These are phyloP conservation scores for Mycogone perniciosa DNA, from an alignment of 2,329 filamentous ascomycete genomes.

Conservation along the genomic window DNA sequence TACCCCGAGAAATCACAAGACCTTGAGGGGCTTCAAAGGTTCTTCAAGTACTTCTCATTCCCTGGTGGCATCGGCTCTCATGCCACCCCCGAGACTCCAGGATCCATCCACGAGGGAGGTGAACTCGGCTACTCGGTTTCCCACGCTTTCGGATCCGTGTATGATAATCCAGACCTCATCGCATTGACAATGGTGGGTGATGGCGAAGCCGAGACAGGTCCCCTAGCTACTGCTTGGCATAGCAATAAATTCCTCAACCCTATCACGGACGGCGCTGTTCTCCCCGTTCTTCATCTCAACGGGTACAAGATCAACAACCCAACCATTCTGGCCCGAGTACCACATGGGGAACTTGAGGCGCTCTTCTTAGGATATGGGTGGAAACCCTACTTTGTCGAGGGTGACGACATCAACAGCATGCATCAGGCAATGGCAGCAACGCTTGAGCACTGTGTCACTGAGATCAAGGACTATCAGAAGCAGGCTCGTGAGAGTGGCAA, in stretches of 20 bases:
- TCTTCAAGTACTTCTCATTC: slow-evolving; percentile 81
- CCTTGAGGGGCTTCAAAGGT: slow-evolving; percentile 61
- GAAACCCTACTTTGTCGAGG: slow-evolving; percentile 75
- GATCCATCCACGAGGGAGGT: slow-evolving; percentile 71
- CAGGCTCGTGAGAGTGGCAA: slow-evolving; percentile 64
- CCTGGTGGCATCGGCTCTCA: slow-evolving; percentile 73
- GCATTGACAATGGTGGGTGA: slow-evolving; percentile 73
- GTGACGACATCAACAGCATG: slow-evolving; percentile 66
- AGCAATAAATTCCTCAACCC: slow-evolving; percentile 78
- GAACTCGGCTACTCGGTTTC: slow-evolving; percentile 78
- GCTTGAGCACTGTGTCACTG: slow-evolving; percentile 62
- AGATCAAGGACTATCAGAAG: slow-evolving; percentile 65
- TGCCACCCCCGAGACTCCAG: slow-evolving; percentile 72
- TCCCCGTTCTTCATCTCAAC: slow-evolving; percentile 72
- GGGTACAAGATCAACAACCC: slow-evolving; percentile 85
- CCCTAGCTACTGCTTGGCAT: slow-evolving; percentile 74
- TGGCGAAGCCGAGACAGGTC: slow-evolving; percentile 75
- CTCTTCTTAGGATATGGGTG: slow-evolving; percentile 72
- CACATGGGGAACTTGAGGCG: slow-evolving; percentile 63
- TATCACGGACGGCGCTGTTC: slow-evolving; percentile 68
- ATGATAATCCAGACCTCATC: slow-evolving; percentile 68
- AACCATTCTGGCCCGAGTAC: slow-evolving; percentile 65
- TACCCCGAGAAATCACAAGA: slow-evolving; percentile 69
- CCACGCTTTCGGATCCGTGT: slow-evolving; percentile 72
- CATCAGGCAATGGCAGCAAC: slow-evolving; percentile 77